These are phyloP conservation scores for Sphagnum contortum DNA, from an alignment of 225 moss, liverwort and hornwort genomes.

Conservation along the genomic window DNA sequence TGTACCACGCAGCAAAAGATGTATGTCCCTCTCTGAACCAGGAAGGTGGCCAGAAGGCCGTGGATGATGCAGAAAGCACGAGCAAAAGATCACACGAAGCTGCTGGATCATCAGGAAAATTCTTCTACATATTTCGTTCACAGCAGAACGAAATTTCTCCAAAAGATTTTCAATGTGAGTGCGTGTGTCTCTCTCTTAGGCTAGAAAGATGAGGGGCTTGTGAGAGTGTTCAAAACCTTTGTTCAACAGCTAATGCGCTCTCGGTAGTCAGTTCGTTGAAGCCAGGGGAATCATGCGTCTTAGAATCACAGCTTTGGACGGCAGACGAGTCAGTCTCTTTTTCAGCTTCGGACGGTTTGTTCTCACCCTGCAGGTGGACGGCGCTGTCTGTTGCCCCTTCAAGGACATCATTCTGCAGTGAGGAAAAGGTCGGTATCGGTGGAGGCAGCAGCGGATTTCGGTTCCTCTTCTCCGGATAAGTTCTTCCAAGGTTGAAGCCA, in stretches of 20 bases:
- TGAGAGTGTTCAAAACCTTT: constrained; percentile 20
- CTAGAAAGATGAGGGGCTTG: background rate
- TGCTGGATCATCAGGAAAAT: constrained; percentile 4
- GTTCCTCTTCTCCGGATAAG: constrained; percentile 33
- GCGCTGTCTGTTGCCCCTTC: too few relatives aligned
- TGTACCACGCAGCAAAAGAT: too few relatives aligned
- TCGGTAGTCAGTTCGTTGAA: constrained; percentile 27
- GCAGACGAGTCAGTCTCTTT: background rate
- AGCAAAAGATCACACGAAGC: background rate
- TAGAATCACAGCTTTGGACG: background rate
- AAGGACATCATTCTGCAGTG: background rate
- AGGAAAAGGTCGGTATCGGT: constrained; percentile 21
- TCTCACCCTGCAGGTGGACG: too few relatives aligned
- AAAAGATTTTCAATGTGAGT: background rate
- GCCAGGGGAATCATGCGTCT: constrained; percentile 1
- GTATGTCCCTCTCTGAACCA: too few relatives aligned
- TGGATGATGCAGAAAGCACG: background rate
- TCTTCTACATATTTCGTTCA: background rate
- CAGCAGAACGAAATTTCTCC: background rate
- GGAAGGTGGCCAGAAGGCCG: too few relatives aligned
- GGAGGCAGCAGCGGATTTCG: constrained; percentile 33
- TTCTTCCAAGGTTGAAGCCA: constrained; percentile 42
- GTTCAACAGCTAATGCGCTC: constrained; percentile 17
- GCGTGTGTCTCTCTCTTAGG: too few relatives aligned
- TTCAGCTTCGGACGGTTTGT: constrained; percentile 2